A percentile compares a stretch with the other conserved stretches of the same genome.
phyloP scores from a whole-genome alignment of 2,329 filamentous ascomycete species.

The Verticillium alfalfae region DNA sequence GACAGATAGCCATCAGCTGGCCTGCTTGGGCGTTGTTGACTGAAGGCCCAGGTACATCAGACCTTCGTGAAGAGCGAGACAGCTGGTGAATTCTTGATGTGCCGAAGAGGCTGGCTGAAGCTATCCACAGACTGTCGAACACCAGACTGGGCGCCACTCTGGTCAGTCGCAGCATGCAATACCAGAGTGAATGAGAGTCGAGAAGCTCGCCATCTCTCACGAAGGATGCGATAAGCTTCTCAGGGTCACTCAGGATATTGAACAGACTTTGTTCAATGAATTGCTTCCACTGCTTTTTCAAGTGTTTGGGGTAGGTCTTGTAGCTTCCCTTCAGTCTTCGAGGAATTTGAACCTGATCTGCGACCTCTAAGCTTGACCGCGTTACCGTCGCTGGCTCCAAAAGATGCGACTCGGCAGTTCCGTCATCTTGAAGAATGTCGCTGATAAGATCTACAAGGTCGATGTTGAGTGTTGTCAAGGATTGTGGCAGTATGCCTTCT shows the following conservation, averaged over 20 bases:
- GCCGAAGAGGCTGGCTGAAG: conserved; percentile 52
- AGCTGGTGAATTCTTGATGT: conserved; percentile 41
- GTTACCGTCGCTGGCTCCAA: conserved; percentile 26
- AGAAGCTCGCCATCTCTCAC: conserved; percentile 44
- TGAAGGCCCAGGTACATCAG: conserved; percentile 22
- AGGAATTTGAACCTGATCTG: conserved; percentile 17
- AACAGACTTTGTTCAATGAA: conserved; percentile 63
- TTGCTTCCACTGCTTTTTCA: conserved; percentile 47
- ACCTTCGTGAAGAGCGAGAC: conserved; percentile 29
- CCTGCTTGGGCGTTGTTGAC: conserved; percentile 46
- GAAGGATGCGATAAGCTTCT: conserved; percentile 51
- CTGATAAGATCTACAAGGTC: conserved; percentile 56
- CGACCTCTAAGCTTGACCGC: conserved; percentile 4
- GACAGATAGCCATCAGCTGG: conserved; percentile 51
- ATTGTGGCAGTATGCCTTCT: conserved; percentile 46
- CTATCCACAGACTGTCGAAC: conserved; percentile 60
- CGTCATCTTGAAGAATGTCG: conserved; percentile 52
- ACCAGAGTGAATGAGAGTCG: conserved; percentile 59
- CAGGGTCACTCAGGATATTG: conserved; percentile 54
- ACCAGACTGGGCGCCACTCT: conserved; percentile 52
- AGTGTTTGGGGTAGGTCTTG: conserved; percentile 17
- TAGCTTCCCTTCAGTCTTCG: conserved; percentile 24
- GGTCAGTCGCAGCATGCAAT: conserved; percentile 56
- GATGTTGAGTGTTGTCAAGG: conserved; percentile 46
- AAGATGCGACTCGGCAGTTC: conserved; percentile 43